These are phyloP conservation scores for Ilyonectria mors-panacis DNA, from an alignment of 2,329 filamentous ascomycete genomes.

Conservation along the genomic window DNA sequence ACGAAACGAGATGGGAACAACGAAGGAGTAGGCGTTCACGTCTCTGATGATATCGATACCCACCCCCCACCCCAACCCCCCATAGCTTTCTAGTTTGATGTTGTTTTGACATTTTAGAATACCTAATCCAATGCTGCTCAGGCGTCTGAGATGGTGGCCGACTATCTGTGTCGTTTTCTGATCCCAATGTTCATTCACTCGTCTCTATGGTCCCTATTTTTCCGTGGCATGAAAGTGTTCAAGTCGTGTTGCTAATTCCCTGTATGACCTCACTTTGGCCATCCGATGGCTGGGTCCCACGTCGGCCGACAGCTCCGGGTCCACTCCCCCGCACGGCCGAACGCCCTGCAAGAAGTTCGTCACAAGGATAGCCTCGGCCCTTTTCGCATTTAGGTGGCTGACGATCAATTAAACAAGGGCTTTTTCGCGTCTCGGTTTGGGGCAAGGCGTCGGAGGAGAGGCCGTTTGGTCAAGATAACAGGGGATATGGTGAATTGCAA, in stretches of 20 bases:
- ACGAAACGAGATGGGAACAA: conserved; percentile 41
- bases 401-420: background rate
- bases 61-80: conserved; percentile 29
- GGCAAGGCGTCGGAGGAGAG: background rate
- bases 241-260: background rate
- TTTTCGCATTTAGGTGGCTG: background rate
- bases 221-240: background rate
- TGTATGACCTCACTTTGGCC: background rate
- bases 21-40: conserved; percentile 49
- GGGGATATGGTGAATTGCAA: too few species aligned
- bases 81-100: conserved; percentile 40
- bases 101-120: conserved; percentile 28
- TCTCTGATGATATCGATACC: conserved; percentile 52
- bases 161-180: background rate
- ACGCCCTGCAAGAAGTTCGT: background rate
- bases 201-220: background rate
- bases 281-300: background rate
- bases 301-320: conserved; percentile 21
- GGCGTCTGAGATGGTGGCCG: conserved; percentile 7
- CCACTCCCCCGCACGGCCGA: conserved; percentile 17
- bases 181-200: background rate
- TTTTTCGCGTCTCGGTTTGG: background rate
- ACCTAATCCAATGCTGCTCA: conserved; percentile 28
- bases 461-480: background rate
- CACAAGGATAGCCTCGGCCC: background rate